phyloP scores from a whole-genome alignment of 352 stramenopile genomes.

The Pythium aquatile region DNA sequence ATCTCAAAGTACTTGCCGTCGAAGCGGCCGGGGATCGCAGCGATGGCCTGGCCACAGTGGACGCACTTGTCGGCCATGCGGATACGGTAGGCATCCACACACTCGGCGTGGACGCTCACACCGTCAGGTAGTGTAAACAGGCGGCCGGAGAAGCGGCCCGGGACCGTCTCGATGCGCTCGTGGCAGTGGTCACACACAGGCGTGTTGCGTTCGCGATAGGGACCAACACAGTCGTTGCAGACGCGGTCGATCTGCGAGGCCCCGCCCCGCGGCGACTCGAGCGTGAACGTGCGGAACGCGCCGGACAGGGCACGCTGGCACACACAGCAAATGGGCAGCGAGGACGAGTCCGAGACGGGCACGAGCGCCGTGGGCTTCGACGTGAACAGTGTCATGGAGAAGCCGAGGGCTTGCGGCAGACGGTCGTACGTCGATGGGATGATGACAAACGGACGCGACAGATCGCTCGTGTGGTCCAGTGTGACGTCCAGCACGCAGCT shows the following conservation, averaged over 20 bases:
- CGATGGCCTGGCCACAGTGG: conserved; percentile 77
- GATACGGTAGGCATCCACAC: conserved; percentile 85
- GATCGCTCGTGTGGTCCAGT: conserved; percentile 32
- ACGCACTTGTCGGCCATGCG: conserved; percentile 76
- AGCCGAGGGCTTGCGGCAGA: conserved; percentile 19
- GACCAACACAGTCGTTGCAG: conserved; percentile 74
- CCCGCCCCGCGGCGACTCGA: conserved; percentile 7
- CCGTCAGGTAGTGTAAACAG: conserved; percentile 81
- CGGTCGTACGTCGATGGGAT: conserved; percentile 38
- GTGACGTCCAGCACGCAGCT: conserved; percentile 62
- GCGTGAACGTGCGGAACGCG: conserved; percentile 38
- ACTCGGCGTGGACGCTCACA: conserved; percentile 77
- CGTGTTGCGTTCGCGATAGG: conserved; percentile 75
- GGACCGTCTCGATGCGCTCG: conserved; percentile 72
- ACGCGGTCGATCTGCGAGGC: conserved; percentile 62
- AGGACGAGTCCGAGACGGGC: conserved; percentile 34
- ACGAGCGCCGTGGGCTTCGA: conserved; percentile 29
- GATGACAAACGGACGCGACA: conserved; percentile 29
- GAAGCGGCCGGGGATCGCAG: conserved; percentile 69
- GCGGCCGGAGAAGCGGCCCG: conserved; percentile 70
- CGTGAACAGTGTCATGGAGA: conserved; percentile 33
- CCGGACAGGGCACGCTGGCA: conserved; percentile 33
- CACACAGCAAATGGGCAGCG: conserved; percentile 37
- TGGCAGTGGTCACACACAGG: conserved; percentile 73
- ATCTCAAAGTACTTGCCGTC: conserved; percentile 83